Evolutionary conservation across 805 yeast species (phyloP).

Genomic region (Wickerhamiella vanderwaltii): DNA sequence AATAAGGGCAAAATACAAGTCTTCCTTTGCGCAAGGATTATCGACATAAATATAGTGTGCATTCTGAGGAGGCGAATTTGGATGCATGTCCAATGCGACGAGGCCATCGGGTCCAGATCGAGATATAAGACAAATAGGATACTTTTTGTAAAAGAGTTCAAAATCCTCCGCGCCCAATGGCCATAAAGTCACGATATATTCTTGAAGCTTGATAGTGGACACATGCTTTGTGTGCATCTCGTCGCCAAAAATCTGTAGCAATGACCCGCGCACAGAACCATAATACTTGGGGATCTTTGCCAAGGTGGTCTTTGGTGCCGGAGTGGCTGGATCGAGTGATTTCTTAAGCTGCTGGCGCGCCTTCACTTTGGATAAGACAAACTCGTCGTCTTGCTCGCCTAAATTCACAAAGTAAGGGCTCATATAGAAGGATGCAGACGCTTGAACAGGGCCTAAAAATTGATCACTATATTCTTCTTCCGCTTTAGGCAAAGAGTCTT

Average conservation of each 20-base stretch:
- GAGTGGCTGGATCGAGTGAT: constrained; percentile 17
- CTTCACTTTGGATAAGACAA: constrained; percentile 24
- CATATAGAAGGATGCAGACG: constrained; percentile 15
- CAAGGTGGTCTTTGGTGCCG: constrained; percentile 12
- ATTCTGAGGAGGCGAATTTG: constrained; percentile 25
- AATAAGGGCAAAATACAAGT: constrained; percentile 81
- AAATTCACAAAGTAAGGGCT: constrained; percentile 17
- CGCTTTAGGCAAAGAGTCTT: constrained; percentile 5
- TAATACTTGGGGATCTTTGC: constrained; percentile 22
- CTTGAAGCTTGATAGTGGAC: constrained; percentile 66
- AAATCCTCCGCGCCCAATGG: constrained; percentile 67
- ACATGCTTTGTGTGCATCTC: constrained; percentile 51
- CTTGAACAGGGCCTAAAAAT: constrained; percentile 15
- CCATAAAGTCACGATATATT: constrained; percentile 69
- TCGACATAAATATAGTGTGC: constrained; percentile 61
- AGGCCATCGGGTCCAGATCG: constrained; percentile 28
- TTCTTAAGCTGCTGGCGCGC: constrained; percentile 22
- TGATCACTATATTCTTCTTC: constrained; percentile 12
- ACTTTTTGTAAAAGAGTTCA: constrained; percentile 64
- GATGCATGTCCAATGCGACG: constrained; percentile 20
- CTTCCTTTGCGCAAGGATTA: constrained; percentile 73
- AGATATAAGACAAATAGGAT: constrained; percentile 63
- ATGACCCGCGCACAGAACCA: constrained; percentile 66
- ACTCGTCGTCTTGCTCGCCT: constrained; percentile 55
- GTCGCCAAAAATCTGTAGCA: constrained; percentile 71